Percentiles rank a stretch among this genome's conserved stretches.
These are phyloP conservation scores for Helianthus tuberosus DNA, from an alignment of 129 eudicot species.

Conservation along the genomic window DNA sequence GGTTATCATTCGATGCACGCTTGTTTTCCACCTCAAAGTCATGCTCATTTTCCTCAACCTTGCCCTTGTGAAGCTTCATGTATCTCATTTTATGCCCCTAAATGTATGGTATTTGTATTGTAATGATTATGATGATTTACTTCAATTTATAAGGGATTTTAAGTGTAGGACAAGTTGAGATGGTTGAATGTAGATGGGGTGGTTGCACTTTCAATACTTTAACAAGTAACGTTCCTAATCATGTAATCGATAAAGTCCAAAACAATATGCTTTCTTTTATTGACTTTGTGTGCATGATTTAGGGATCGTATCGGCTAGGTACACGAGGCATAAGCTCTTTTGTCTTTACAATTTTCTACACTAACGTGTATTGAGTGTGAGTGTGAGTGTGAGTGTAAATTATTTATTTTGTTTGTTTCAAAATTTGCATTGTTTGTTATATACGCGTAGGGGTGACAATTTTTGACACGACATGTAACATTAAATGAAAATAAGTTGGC, in stretches of 20 bases:
- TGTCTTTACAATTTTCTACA: too few species aligned
- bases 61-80: constrained; percentile 27
- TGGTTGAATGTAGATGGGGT: constrained; percentile 30
- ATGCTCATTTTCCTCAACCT: constrained; percentile 17
- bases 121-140: neutral
- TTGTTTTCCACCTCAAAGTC: constrained; percentile 10
- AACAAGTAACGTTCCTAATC: constrained; percentile 22
- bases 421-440: neutral
- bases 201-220: constrained; percentile 24
- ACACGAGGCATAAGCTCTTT: neutral
- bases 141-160: constrained; percentile 30
- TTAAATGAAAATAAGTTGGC: too few species aligned
- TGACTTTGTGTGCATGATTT: neutral
- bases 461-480: too few species aligned
- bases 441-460: neutral
- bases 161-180: constrained; percentile 16
- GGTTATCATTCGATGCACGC: constrained; percentile 14
- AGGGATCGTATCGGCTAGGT: neutral
- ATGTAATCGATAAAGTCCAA: constrained; percentile 13
- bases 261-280: neutral
- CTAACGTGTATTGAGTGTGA: too few species aligned
- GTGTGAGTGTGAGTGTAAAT: too few species aligned
- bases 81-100: constrained; percentile 25
- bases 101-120: constrained; percentile 2
- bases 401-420: too few species aligned